Conservation (phyloP, 805 yeast genomes). For the Barnettozyma vustinii region DNA sequence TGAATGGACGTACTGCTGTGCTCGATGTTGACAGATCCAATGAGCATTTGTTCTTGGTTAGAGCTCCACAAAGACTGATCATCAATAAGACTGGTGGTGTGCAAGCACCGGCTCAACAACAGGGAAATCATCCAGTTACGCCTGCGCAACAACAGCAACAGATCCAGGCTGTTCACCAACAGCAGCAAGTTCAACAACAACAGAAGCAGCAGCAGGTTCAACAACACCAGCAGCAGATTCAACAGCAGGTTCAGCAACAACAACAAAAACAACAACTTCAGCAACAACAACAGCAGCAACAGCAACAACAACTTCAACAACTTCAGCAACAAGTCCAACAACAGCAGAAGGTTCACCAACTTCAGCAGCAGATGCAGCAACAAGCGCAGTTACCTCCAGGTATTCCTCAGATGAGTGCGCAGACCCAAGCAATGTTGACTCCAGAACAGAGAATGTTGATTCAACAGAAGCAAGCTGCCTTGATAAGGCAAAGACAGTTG, state of each 20-base stretch:
- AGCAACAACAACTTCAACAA: slow-evolving; percentile 11
- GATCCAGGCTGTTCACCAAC: slow-evolving; percentile 6
- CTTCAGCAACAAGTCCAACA: slow-evolving; percentile 20
- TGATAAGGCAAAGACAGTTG: slow-evolving; percentile 5
- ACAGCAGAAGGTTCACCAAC: not conserved
- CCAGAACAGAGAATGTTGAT: slow-evolving; percentile 9
- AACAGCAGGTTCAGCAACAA: slow-evolving; percentile 10
- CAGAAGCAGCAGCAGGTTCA: slow-evolving; percentile 1
- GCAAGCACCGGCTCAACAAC: not conserved
- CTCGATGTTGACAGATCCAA: slow-evolving; percentile 68
- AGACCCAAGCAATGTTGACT: slow-evolving; percentile 4
- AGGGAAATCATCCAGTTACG: slow-evolving; percentile 2
- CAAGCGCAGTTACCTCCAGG: not conserved
- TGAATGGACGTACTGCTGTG: slow-evolving; percentile 75
- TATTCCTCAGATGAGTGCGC: slow-evolving; percentile 1
- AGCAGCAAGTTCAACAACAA: slow-evolving; percentile 8
- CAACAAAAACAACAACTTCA: slow-evolving; percentile 13
- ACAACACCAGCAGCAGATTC: slow-evolving; percentile 4
- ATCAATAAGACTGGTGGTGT: slow-evolving; percentile 13
- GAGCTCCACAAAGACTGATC: slow-evolving; percentile 41
- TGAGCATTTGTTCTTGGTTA: slow-evolving; percentile 52
- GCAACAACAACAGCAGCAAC: slow-evolving; percentile 14
- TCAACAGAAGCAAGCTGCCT: slow-evolving; percentile 7
- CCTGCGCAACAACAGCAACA: slow-evolving; percentile 9
- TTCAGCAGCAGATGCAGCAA: not conserved